Evolutionary conservation across 208 protist genomes (phyloP), one percentile per base, ranked within the genome.

Genomic region (Endotrypanum monterogeii): DNA sequence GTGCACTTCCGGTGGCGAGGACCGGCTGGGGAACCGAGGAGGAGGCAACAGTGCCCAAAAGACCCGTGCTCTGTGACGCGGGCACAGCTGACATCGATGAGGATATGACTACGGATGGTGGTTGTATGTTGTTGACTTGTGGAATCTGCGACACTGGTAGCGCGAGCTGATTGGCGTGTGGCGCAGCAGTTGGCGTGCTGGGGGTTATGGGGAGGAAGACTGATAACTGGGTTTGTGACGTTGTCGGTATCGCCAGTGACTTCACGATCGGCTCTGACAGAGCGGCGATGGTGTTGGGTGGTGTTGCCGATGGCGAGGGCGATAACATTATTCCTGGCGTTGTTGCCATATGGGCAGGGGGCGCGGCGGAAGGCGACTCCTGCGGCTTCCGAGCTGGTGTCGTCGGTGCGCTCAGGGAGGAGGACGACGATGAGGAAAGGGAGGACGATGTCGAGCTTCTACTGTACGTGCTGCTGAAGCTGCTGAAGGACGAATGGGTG

Each of bases 401-500:
- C 55, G 66, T 32, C n/a, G 67, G 68, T 7, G 54, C 50, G 16
- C 52, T 67, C 30, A 74, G 39, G 32, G 70, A 71, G 3, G 66
- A 62, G 37, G 60, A 71, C 1, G 39, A 74, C 1, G 60, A 74
- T 16, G 39, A 35, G 39, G 44, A 48, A 48, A 48, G 44, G 44
- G 44, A 48, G 44, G 44, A 48, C 44, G 58, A 63, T 30, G 77
- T 69, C 28, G 37, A 58, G 54, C 76, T 79, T 54, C 76, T 82
- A 25, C 69, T 77, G 76, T 71, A 67, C 50, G 67, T 75, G 67
- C 71, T 68, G 11, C 51, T n/a, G 20, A 41, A 72, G 58, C 28
- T 51, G 46, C 66, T 70, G 50, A 70, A 80, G 16, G 70, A 73
- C 23, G 75, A 80, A 75, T 62, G 66, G 30, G 61, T 70, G 35